A percentile compares a stretch with the other conserved stretches of the same genome.
These are phyloP conservation scores for Exutisphaerella laricina DNA, from an alignment of 2,329 filamentous ascomycete species.

Conservation along the genomic window DNA sequence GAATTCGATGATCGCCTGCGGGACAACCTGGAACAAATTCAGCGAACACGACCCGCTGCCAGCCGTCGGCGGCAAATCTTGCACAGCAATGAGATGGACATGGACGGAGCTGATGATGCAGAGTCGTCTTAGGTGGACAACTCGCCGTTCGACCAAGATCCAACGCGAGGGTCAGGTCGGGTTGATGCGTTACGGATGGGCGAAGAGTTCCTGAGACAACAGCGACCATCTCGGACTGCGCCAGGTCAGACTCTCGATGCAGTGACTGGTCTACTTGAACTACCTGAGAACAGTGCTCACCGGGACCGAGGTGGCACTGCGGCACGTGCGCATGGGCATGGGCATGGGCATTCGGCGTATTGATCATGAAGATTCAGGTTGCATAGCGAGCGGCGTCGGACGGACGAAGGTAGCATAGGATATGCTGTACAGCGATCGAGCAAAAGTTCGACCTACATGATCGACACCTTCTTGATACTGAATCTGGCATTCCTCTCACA, in stretches of 20 bases:
- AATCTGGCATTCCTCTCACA: too few relatives aligned
- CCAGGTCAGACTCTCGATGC: not conserved
- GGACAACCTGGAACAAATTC: conserved; percentile 15
- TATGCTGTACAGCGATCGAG: too few relatives aligned
- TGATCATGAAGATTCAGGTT: not conserved
- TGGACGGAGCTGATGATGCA: conserved; percentile 14
- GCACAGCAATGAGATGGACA: conserved; percentile 18
- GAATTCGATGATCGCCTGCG: conserved; percentile 23
- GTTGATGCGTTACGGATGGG: not conserved
- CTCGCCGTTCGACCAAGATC: not conserved
- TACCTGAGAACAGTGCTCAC: not conserved
- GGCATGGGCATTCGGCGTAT: not conserved
- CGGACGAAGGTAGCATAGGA: too few relatives aligned
- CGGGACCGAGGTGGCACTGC: not conserved
- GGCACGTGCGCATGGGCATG: not conserved
- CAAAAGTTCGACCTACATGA: too few relatives aligned
- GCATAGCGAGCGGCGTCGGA: not conserved
- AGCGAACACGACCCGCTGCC: conserved; percentile 5
- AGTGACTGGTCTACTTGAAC: not conserved
- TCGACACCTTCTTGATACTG: too few relatives aligned
- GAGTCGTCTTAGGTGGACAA: not conserved
- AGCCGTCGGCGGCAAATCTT: conserved; percentile 5
- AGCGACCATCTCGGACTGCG: not conserved
- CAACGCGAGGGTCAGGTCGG: not conserved
- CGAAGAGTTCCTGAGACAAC: not conserved